A percentile compares a stretch with the other conserved stretches of the same genome.
Evolutionary conservation across 306 rosid species (phyloP).

Genomic region (Trifolium repens): DNA sequence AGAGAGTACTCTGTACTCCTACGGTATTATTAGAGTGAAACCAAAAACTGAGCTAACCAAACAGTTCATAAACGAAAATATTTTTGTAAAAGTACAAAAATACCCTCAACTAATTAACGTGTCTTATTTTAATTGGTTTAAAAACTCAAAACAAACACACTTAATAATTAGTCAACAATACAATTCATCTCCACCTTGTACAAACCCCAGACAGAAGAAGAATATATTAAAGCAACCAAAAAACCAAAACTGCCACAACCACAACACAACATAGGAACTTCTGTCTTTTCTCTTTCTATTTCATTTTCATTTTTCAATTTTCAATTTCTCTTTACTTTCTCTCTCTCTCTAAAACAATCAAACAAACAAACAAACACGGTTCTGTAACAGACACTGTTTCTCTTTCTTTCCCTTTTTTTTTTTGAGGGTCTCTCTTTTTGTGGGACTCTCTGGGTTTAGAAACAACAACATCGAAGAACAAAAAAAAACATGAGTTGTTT

Average conservation of each 20-base stretch:
- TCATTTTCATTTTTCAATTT: neutral
- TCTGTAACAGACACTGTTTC: conserved; percentile 27
- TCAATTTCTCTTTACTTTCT: neutral
- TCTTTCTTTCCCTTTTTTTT: conserved; percentile 10
- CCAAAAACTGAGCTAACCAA: conserved; percentile 33
- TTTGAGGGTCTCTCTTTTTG: conserved; percentile 20
- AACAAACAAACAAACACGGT: conserved; percentile 20
- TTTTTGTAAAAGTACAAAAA: neutral
- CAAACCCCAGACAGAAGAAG: neutral
- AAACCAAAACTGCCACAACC: neutral
- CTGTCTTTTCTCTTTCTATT: neutral
- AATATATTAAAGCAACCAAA: conserved; percentile 37
- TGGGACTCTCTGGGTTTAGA: conserved; percentile 24
- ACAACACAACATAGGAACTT: neutral
- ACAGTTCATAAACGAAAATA: neutral
- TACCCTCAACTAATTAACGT: conserved; percentile 19
- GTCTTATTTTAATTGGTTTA: conserved; percentile 37
- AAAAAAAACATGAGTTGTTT: conserved; percentile 86
- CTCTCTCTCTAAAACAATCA: no score
- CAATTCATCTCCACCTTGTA: conserved; percentile 32
- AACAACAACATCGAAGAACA: conserved; percentile 3
- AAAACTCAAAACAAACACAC: neutral
- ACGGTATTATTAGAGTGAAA: no score
- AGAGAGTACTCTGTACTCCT: no score
- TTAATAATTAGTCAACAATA: neutral